These are phyloP conservation scores for Pseudogymnoascus sp. DNA, from an alignment of 2,329 filamentous ascomycete genomes.

Conservation along the genomic window DNA sequence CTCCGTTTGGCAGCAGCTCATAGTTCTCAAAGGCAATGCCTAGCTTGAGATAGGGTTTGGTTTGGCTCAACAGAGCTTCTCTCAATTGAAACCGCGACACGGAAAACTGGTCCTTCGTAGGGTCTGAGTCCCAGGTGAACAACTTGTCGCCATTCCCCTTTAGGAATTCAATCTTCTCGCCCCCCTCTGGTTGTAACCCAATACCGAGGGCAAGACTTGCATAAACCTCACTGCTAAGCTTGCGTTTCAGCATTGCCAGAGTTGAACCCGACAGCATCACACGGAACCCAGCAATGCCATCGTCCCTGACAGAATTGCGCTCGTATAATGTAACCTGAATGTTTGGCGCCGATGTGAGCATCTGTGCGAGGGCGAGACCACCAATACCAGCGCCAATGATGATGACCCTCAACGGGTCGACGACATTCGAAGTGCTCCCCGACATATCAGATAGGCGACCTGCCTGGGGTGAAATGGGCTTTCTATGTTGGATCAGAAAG, in stretches of 20 bases:
- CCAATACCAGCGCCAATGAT: slow-evolving; percentile 22
- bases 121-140: slow-evolving; percentile 19
- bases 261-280: slow-evolving; percentile 22
- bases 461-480: background rate
- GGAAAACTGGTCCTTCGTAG: slow-evolving; percentile 20
- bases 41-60: slow-evolving; percentile 13
- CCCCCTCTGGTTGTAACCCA: slow-evolving; percentile 18
- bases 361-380: slow-evolving; percentile 21
- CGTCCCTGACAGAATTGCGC: slow-evolving; percentile 12
- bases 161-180: slow-evolving; percentile 21
- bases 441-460: background rate
- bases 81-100: slow-evolving; percentile 20
- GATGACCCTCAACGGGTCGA: background rate
- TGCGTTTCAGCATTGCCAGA: slow-evolving; percentile 18
- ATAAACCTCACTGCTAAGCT: slow-evolving; percentile 18
- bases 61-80: slow-evolving; percentile 15
- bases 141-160: slow-evolving; percentile 19
- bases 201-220: slow-evolving; percentile 14
- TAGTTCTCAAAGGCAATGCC: slow-evolving; percentile 8
- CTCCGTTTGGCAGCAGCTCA: slow-evolving; percentile 9
- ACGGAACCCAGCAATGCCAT: slow-evolving; percentile 21
- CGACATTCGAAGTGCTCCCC: background rate
- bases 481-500: background rate
- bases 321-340: slow-evolving; percentile 22
- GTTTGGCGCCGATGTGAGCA: slow-evolving; percentile 16